Conservation (phyloP, 805 yeast species). For the Candida multigemmis region DNA sequence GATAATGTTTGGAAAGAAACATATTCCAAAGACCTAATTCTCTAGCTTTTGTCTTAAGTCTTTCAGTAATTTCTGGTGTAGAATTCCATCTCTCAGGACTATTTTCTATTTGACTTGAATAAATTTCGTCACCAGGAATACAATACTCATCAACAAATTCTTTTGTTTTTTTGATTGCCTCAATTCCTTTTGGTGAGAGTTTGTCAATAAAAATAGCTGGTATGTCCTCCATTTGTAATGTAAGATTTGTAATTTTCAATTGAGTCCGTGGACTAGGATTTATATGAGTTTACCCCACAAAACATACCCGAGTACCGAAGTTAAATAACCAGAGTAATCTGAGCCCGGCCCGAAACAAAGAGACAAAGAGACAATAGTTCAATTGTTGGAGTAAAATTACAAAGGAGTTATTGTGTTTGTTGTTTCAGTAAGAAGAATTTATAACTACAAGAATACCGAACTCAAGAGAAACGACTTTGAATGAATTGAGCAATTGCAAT, state of each 20-base stretch:
- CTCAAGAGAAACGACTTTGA: too few relatives aligned
- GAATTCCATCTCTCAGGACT: constrained; percentile 40
- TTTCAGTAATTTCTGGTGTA: constrained; percentile 40
- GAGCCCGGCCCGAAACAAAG: too few relatives aligned
- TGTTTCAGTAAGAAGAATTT: too few relatives aligned
- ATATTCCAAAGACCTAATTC: constrained; percentile 52
- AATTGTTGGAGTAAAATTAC: too few relatives aligned
- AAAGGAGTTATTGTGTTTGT: too few relatives aligned
- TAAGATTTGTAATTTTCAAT: neutral
- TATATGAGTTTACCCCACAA: too few relatives aligned
- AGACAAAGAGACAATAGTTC: too few relatives aligned
- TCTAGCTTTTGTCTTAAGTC: constrained; percentile 44
- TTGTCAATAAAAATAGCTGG: constrained; percentile 31
- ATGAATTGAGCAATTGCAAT: too few relatives aligned
- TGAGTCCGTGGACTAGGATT: too few relatives aligned
- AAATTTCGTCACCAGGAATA: constrained; percentile 45
- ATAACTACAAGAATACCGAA: too few relatives aligned
- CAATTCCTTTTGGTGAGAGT: constrained; percentile 25
- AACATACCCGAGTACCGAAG: too few relatives aligned
- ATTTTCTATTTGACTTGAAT: constrained; percentile 25
- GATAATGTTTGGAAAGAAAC: constrained; percentile 40
- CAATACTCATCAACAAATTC: constrained; percentile 49
- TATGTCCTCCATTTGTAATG: constrained; percentile 16
- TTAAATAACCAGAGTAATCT: too few relatives aligned
- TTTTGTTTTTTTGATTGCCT: constrained; percentile 29